A percentile compares a stretch with the other conserved stretches of the same genome.
phyloP scores from a whole-genome alignment of 1,284 basidiomycete genomes.

The Cutaneotrichosporon mucoides region DNA sequence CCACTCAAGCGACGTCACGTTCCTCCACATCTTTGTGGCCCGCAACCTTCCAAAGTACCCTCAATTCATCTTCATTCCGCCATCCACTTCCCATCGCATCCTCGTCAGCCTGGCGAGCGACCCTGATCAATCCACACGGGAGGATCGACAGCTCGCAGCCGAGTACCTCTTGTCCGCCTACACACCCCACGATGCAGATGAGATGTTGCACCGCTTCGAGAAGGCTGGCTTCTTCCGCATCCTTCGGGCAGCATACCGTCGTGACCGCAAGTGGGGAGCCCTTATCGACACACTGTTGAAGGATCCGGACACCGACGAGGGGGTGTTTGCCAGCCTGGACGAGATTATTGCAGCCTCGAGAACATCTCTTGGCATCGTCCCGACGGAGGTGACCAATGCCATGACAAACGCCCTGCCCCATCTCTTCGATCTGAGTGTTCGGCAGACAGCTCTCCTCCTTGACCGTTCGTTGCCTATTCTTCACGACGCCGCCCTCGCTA shows the following conservation, averaged over 20 bases:
- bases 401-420: slow-evolving; percentile 60
- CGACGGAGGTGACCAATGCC: slow-evolving; percentile 54
- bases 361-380: not conserved
- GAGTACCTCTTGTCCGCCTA: slow-evolving; percentile 94
- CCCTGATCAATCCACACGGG: slow-evolving; percentile 66
- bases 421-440: slow-evolving; percentile 61
- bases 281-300: slow-evolving; percentile 69
- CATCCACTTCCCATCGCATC: slow-evolving; percentile 66
- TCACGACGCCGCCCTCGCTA: slow-evolving; percentile 55
- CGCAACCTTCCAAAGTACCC: slow-evolving; percentile 96
- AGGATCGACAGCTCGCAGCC: slow-evolving; percentile 90
- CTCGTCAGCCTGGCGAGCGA: slow-evolving; percentile 74
- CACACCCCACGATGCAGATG: slow-evolving; percentile 70
- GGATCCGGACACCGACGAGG: slow-evolving; percentile 62
- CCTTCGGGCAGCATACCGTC: slow-evolving; percentile 70
- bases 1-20: slow-evolving; percentile 64
- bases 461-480: slow-evolving; percentile 63
- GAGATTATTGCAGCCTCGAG: slow-evolving; percentile 53
- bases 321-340: slow-evolving; percentile 63
- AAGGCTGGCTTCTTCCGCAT: slow-evolving; percentile 86
- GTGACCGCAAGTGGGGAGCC: slow-evolving; percentile 69
- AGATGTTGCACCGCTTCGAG: slow-evolving; percentile 68
- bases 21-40: slow-evolving; percentile 92
- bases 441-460: slow-evolving; percentile 68
- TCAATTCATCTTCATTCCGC: slow-evolving; percentile 73